These are phyloP conservation scores for Thelonectria blattea DNA, from an alignment of 2,329 filamentous ascomycete genomes.

Conservation along the genomic window DNA sequence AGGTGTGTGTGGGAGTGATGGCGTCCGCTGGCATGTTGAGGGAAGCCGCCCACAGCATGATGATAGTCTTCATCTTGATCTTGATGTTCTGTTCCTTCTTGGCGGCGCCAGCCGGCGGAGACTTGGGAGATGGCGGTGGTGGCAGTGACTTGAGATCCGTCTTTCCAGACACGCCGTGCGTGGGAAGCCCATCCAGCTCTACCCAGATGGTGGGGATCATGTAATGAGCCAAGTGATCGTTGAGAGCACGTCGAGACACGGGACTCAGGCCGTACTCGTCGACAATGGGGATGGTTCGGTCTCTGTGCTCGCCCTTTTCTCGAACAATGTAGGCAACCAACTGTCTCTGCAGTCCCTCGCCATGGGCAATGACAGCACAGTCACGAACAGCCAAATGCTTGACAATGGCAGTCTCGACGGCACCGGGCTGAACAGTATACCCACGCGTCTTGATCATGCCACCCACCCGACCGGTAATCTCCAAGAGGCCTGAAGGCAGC, in stretches of 20 bases:
- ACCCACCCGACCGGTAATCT: constrained; percentile 78
- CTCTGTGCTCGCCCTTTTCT: constrained; percentile 64
- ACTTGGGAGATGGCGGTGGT: constrained; percentile 62
- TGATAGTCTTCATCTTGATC: constrained; percentile 70
- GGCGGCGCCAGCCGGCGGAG: constrained; percentile 43
- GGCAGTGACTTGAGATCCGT: constrained; percentile 76
- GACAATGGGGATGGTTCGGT: constrained; percentile 68
- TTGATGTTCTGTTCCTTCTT: constrained; percentile 64
- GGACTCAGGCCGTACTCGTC: constrained; percentile 76
- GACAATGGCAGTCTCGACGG: constrained; percentile 75
- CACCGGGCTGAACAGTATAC: constrained; percentile 78
- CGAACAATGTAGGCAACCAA: constrained; percentile 78
- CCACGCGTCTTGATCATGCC: constrained; percentile 83
- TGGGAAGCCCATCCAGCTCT: constrained; percentile 72
- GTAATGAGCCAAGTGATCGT: constrained; percentile 75
- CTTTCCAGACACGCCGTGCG: constrained; percentile 80
- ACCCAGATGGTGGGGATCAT: constrained; percentile 86
- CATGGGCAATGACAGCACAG: constrained; percentile 75
- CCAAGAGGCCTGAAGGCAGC: constrained; percentile 70
- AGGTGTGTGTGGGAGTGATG: constrained; percentile 74
- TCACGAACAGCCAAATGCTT: constrained; percentile 72
- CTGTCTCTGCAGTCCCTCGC: constrained; percentile 77
- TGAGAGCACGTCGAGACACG: constrained; percentile 67
- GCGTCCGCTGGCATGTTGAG: constrained; percentile 67
- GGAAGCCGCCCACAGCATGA: constrained; percentile 74